Conservation (phyloP, 2,329 filamentous ascomycete species). For the Purpureocillium takamizusanense region DNA sequence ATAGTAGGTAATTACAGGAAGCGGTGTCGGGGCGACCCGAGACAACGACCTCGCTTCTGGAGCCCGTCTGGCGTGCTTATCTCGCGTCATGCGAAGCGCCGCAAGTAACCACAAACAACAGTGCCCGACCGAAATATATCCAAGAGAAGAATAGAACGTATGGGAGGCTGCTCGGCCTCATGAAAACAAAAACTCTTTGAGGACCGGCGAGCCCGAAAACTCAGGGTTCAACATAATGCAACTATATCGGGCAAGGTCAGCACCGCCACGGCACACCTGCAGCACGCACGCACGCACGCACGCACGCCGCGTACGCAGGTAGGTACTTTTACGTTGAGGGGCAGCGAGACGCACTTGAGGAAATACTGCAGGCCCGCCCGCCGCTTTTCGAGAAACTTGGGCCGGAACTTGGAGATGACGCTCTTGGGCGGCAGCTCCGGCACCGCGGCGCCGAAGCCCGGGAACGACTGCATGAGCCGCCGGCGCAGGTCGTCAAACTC, state of each 20-base stretch:
- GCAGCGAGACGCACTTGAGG: slow-evolving; percentile 59
- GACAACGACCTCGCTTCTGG: not conserved
- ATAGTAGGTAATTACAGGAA: too few relatives aligned
- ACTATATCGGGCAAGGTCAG: slow-evolving; percentile 9
- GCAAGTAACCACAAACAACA: not conserved
- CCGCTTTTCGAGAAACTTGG: slow-evolving; percentile 77
- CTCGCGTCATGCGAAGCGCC: too few relatives aligned
- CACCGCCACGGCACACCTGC: too few relatives aligned
- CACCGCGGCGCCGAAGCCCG: slow-evolving; percentile 74
- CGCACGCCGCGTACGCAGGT: too few relatives aligned
- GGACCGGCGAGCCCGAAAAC: slow-evolving; percentile 13
- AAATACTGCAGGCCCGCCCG: slow-evolving; percentile 83
- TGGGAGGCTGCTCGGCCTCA: slow-evolving; percentile 1
- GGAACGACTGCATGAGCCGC: slow-evolving; percentile 70
- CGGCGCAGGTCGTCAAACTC: slow-evolving; percentile 81
- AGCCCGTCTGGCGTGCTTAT: too few relatives aligned
- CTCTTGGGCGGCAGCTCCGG: slow-evolving; percentile 89
- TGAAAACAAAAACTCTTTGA: slow-evolving; percentile 13
- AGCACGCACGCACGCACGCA: not conserved
- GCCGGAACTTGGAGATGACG: slow-evolving; percentile 75
- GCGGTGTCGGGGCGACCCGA: too few relatives aligned
- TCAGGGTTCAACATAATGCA: slow-evolving; percentile 12
- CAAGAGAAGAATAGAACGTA: not conserved
- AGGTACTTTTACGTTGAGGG: too few relatives aligned
- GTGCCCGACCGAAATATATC: too few relatives aligned